These are phyloP conservation scores for Talaromyces liani DNA, from an alignment of 495 filamentous ascomycete genomes.

Conservation along the genomic window DNA sequence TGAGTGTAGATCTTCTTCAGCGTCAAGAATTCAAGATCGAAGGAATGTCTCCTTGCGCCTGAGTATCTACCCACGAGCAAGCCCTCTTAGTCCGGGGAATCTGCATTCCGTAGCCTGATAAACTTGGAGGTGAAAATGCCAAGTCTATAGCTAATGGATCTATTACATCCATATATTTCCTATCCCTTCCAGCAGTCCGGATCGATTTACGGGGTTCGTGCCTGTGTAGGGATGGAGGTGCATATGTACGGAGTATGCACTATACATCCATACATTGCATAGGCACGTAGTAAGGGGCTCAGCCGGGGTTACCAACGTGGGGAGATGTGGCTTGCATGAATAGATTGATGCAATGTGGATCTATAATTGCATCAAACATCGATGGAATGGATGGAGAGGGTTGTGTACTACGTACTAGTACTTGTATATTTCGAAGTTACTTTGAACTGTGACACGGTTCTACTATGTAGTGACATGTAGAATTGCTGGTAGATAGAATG, in stretches of 20 bases:
- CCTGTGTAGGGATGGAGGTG: neutral
- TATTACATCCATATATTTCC: neutral
- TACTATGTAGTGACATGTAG: neutral
- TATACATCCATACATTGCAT: neutral
- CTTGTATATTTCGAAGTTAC: too few relatives aligned
- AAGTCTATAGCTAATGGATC: neutral
- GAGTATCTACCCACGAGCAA: neutral
- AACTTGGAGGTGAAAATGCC: neutral
- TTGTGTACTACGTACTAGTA: too few relatives aligned
- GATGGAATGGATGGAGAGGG: too few relatives aligned
- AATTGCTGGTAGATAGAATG: too few relatives aligned
- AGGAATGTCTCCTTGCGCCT: neutral
- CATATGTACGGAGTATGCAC: neutral
- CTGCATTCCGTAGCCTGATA: neutral
- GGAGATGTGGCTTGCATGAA: neutral
- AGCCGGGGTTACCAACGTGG: neutral
- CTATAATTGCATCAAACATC: neutral
- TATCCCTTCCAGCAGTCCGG: neutral
- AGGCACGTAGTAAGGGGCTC: neutral
- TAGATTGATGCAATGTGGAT: neutral
- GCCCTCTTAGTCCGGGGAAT: neutral
- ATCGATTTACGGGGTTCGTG: neutral
- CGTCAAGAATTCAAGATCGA: neutral
- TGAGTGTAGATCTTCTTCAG: neutral
- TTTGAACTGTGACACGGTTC: too few relatives aligned